A percentile compares a stretch with the other conserved stretches of the same genome.
These are phyloP conservation scores for Funneliformis caledonium DNA, from an alignment of 371 early-diverging fungal genomes.

Conservation along the genomic window DNA sequence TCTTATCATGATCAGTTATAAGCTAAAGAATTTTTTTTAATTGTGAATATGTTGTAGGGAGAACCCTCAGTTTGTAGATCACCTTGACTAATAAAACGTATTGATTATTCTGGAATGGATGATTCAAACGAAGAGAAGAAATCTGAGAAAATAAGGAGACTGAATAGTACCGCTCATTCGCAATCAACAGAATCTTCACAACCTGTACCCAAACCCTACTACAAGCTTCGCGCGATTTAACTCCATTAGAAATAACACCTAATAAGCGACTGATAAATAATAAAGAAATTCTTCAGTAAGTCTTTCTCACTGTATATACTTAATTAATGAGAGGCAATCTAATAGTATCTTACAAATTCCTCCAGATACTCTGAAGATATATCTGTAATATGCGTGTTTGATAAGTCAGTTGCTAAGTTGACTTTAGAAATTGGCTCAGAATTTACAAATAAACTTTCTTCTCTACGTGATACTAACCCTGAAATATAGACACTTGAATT, in stretches of 20 bases:
- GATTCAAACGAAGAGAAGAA: slow-evolving; percentile 15
- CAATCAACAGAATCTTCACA: slow-evolving; percentile 9
- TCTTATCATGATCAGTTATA: slow-evolving; percentile 7
- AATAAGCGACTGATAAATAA: not conserved
- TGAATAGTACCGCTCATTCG: slow-evolving; percentile 29
- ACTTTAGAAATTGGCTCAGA: too few relatives aligned
- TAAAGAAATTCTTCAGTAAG: slow-evolving; percentile 28
- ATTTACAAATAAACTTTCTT: too few relatives aligned
- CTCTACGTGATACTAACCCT: too few relatives aligned
- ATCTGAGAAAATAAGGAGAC: slow-evolving; percentile 15
- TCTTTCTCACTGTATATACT: too few relatives aligned
- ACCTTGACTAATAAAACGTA: slow-evolving; percentile 11
- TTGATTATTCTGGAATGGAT: not conserved
- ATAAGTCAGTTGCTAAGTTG: too few relatives aligned
- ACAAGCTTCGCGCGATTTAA: slow-evolving; percentile 11
- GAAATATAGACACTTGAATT: too few relatives aligned
- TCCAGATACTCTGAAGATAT: too few relatives aligned
- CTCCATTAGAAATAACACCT: not conserved
- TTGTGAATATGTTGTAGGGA: too few relatives aligned
- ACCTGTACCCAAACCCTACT: slow-evolving; percentile 1
- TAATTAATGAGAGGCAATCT: too few relatives aligned
- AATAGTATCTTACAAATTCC: too few relatives aligned
- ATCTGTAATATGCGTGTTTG: too few relatives aligned
- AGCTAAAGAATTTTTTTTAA: slow-evolving; percentile 6
- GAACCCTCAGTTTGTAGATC: slow-evolving; percentile 22